Conservation (phyloP, 352 stramenopile species). For the Phytopythium sindhum region DNA sequence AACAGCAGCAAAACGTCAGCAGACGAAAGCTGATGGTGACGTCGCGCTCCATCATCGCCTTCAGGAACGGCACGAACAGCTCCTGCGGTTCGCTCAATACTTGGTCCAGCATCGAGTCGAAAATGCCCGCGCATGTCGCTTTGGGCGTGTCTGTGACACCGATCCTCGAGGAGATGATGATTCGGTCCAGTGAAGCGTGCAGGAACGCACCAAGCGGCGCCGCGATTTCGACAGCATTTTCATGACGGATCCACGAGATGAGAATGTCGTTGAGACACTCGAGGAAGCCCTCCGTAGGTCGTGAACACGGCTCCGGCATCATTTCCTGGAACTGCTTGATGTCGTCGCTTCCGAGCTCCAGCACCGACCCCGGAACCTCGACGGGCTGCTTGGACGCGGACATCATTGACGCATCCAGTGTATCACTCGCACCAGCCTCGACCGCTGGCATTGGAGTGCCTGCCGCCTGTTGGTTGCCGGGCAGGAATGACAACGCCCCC, state of each 20-base stretch:
- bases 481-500: conserved; percentile 76
- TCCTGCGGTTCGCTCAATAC: conserved; percentile 65
- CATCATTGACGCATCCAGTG: conserved; percentile 11
- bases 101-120: conserved; percentile 82
- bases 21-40: conserved; percentile 73
- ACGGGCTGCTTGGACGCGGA: conserved; percentile 21
- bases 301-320: conserved; percentile 57
- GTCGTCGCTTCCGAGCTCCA: conserved; percentile 60
- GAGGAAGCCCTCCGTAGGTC: conserved; percentile 67
- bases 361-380: conserved; percentile 50
- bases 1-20: conserved; percentile 68
- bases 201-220: conserved; percentile 58
- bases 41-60: conserved; percentile 73
- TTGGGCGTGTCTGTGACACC: conserved; percentile 57
- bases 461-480: conserved; percentile 47
- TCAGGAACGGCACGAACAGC: conserved; percentile 75
- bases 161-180: conserved; percentile 78
- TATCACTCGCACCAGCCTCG: conserved; percentile 12
- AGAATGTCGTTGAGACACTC: conserved; percentile 82
- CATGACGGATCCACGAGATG: conserved; percentile 78
- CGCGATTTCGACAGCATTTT: conserved; percentile 68
- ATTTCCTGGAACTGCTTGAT: conserved; percentile 78
- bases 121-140: conserved; percentile 54
- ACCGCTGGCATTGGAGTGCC: conserved; percentile 30
- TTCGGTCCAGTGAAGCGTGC: conserved; percentile 58